Conservation (phyloP, 73 alveolate species). For the Paramecium octaurelia region DNA sequence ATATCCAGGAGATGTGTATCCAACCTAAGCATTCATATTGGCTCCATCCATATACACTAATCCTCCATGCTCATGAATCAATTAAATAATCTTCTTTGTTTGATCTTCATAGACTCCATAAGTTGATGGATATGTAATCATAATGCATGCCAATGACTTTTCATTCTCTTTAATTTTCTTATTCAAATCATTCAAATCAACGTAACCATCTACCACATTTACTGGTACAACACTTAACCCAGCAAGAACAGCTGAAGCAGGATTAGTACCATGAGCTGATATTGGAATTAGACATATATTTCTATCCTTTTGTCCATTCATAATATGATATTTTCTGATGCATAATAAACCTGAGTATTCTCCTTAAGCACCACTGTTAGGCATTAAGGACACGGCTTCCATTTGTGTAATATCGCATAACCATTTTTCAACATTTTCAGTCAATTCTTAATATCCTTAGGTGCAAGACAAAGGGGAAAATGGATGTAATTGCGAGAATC, state of each 20-base stretch:
- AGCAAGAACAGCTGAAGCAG: slow-evolving; percentile 89
- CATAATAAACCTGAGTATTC: slow-evolving; percentile 92
- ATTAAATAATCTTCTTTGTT: slow-evolving; percentile 70
- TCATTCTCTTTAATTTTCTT: slow-evolving; percentile 72
- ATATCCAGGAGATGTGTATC: slow-evolving; percentile 92
- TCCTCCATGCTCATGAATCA: slow-evolving; percentile 80
- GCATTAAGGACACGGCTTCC: slow-evolving; percentile 85
- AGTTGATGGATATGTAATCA: slow-evolving; percentile 97
- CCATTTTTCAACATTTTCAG: slow-evolving; percentile 68
- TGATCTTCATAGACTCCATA: slow-evolving; percentile 91
- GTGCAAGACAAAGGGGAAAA: slow-evolving; percentile 84
- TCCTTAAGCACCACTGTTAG: slow-evolving; percentile 93
- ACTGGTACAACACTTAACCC: slow-evolving; percentile 81
- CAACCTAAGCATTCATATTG: slow-evolving; percentile 89
- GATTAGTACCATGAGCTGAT: slow-evolving; percentile 98
- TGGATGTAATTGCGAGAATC: slow-evolving; percentile 88
- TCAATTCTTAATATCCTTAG: slow-evolving; percentile 80
- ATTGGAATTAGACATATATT: slow-evolving; percentile 90
- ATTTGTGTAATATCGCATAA: slow-evolving; percentile 77
- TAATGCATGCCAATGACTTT: slow-evolving; percentile 76
- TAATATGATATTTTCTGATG: slow-evolving; percentile 80
- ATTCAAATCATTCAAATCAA: slow-evolving; percentile 64
- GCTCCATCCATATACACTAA: slow-evolving; percentile 98
- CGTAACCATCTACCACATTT: slow-evolving; percentile 48
- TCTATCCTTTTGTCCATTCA: slow-evolving; percentile 77